Base-by-base conservation (phyloP, 2,329 filamentous ascomycete genomes). In the Phyllosticta citrichinensis region DNA sequence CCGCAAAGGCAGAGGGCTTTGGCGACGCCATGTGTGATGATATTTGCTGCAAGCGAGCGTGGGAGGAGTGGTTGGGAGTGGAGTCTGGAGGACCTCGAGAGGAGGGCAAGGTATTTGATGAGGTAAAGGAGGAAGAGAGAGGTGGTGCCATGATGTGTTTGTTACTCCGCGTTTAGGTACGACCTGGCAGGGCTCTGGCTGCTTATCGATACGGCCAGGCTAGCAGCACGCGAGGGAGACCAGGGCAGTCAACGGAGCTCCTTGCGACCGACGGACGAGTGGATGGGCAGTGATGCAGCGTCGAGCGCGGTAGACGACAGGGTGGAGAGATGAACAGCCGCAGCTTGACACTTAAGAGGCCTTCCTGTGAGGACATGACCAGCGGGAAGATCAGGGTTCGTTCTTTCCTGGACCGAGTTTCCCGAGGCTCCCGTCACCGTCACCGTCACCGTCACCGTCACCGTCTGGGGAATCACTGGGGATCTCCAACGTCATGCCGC, bases 1-100 rank as follows among this genome's bases (percentile, higher is more conserved):
- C 82, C 64, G 86, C 83, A 79, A 96, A 96, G 71, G 82, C 84
- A 67, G 88, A 87, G 62, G 80, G 73, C 69, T 77, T 71, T 65
- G 75, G 76, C 68, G 84, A 80, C 71, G 85, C 82, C 82, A 94
- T 87, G 76, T 94, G 90, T 71, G 79, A 80, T 68, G 82, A 80
- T 68, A 91, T 82, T 69, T 79, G 86, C 68, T 74, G 74, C 66
- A 79, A 77, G 62, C 79, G 77, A 53, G 75, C 66, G 60, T 54
- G 59, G 11, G 59, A 60, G 6, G 58, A 56, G 24, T 24, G 11
- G 6, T 25, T 27, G 5, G 57, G 47, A 17, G 53, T 56, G 20
- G 58, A 54, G 35, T 60, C 52, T 56, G 35, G 35, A 56, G 58
- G 51, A 24, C 24, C 52, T 33, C 27, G 53, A 51, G 70, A 20